Conservation (phyloP, 345 rosid genomes). For the Stellera chamaejasme region DNA sequence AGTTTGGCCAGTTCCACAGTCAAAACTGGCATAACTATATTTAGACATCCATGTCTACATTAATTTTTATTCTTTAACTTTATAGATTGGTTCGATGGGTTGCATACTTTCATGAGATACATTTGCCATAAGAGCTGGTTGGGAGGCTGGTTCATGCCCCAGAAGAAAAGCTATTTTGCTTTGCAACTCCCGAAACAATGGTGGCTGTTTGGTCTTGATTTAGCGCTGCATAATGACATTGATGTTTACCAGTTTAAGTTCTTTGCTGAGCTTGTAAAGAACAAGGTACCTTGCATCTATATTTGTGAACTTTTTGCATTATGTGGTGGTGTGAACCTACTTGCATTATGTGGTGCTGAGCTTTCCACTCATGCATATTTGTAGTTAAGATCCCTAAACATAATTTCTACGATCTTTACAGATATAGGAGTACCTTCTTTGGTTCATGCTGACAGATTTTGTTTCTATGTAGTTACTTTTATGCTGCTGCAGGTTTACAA, state of each 20-base stretch:
- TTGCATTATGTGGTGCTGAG: too few species aligned
- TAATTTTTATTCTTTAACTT: slow-evolving; percentile 8
- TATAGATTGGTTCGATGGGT: slow-evolving; percentile 98
- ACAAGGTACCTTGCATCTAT: slow-evolving; percentile 48
- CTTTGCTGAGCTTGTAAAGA: slow-evolving; percentile 68
- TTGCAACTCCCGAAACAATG: slow-evolving; percentile 87
- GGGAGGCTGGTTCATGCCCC: slow-evolving; percentile 99
- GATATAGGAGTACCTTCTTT: too few species aligned
- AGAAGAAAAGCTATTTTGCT: slow-evolving; percentile 96
- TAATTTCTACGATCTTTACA: too few species aligned
- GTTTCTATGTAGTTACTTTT: too few species aligned
- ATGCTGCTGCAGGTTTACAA: too few species aligned
- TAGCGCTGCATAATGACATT: slow-evolving; percentile 95
- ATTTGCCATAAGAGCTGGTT: slow-evolving; percentile 99
- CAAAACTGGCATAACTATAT: not conserved
- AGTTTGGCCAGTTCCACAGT: slow-evolving; percentile 2
- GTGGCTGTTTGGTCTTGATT: slow-evolving; percentile 99
- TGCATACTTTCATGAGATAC: slow-evolving; percentile 95
- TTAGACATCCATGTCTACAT: not conserved
- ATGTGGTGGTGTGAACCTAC: too few species aligned
- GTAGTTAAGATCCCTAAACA: too few species aligned
- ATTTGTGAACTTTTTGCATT: not conserved
- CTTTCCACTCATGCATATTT: too few species aligned
- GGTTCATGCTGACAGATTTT: too few species aligned
- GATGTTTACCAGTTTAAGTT: slow-evolving; percentile 98